These are phyloP conservation scores for Vanderwaltozyma yarrowii DNA, from an alignment of 805 yeast species.

Conservation along the genomic window DNA sequence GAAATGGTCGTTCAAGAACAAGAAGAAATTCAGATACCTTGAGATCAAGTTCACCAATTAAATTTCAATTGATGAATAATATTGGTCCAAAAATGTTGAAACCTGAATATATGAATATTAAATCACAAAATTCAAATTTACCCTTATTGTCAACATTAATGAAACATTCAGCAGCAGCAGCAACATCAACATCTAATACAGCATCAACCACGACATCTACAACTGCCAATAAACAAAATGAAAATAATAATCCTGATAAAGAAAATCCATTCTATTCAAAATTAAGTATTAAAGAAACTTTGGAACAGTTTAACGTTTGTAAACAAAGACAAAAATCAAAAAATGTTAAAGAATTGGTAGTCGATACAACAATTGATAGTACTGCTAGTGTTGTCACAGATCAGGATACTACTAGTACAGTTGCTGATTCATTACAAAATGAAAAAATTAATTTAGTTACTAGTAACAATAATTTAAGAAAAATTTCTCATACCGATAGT, in stretches of 20 bases:
- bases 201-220: neutral
- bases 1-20: constrained; percentile 13
- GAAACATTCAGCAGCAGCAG: constrained; percentile 2
- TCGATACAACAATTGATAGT: neutral
- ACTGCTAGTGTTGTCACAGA: neutral
- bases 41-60: constrained; percentile 23
- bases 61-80: constrained; percentile 9
- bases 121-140: constrained; percentile 3
- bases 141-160: constrained; percentile 20
- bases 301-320: constrained; percentile 8
- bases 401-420: neutral
- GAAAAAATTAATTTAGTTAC: neutral
- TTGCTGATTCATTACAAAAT: neutral
- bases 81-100: constrained; percentile 24
- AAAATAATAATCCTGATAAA: neutral
- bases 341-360: neutral
- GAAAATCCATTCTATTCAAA: neutral
- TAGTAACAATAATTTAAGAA: neutral
- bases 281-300: constrained; percentile 13
- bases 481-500: constrained; percentile 7
- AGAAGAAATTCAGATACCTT: constrained; percentile 18
- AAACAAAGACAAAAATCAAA: neutral
- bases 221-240: neutral
- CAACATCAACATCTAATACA: no score
- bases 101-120: constrained; percentile 13